Base-by-base conservation (phyloP, 345 rosid genomes). In the Rubroshorea leprosula region DNA sequence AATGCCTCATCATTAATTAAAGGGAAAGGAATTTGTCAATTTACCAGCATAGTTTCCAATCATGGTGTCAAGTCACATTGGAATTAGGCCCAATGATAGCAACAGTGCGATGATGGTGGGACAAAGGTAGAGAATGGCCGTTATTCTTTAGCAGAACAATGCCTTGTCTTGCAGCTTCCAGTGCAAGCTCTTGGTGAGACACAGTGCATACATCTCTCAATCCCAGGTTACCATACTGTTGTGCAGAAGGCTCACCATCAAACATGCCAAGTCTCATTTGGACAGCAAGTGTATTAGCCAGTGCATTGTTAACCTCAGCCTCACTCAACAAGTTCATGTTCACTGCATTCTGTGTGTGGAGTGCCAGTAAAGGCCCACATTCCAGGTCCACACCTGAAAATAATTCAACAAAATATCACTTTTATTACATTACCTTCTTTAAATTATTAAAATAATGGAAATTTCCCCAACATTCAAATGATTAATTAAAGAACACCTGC, bases 11-110 rank as follows among this genome's bases (percentile, higher is more conserved):
- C 9, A 4, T 29, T 9, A 29, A 4, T 29, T 29, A 29, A 4
- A 29, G 9, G 35, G 35, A 29, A 4, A 29, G 35, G 35, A 29
- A 29, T 6, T 44, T 11, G 6, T 23, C 4, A 49, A 0, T n/a
- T 4, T 57, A 72, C 80, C 84, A 27, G 82, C 76, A 46, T 78
- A 81, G 49, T 71, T 78, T 23, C 83, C 86, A n/a, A 78, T 31
- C 75, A 78, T 73, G 0, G 74, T 57, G 0, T 0, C 0, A 27
- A 1, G 81, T 73, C 9, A 76, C 77, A 17, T 74, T 62, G 35
- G 77, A 66, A 56, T 74, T 69, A 1, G 83, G 83, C 5, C 86
- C 83, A 18, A 78, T 49, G 0, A 75, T 49, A 0, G 86, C 76
- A 0, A 81, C 8, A 10, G 51, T n/a, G 8, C 12, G 5, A 5